These are phyloP conservation scores for Posidonia oceanica DNA, from an alignment of 116 monocot species.

Conservation along the genomic window DNA sequence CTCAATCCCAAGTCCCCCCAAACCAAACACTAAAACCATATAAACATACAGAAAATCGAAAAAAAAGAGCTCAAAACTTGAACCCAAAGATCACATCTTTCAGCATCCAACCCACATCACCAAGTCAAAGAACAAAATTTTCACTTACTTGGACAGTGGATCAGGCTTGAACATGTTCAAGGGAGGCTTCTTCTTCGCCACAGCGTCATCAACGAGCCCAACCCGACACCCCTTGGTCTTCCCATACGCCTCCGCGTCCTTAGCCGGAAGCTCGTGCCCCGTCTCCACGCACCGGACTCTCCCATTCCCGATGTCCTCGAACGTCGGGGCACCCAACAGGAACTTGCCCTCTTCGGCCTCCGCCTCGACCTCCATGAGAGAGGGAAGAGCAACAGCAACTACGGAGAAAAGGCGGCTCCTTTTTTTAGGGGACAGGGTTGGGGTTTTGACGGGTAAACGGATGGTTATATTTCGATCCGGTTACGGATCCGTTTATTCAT, in stretches of 20 bases:
- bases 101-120: background rate
- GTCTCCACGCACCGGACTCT: slow-evolving; percentile 68
- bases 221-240: slow-evolving; percentile 50
- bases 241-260: slow-evolving; percentile 53
- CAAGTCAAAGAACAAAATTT: background rate
- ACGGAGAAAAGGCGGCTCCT: background rate
- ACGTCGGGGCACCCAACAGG: slow-evolving; percentile 55
- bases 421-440: background rate
- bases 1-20: too few species aligned
- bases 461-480: too few species aligned
- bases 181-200: slow-evolving; percentile 45
- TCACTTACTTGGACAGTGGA: slow-evolving; percentile 44
- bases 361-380: background rate
- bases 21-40: background rate
- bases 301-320: slow-evolving; percentile 41
- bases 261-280: slow-evolving; percentile 67
- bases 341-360: slow-evolving; percentile 38
- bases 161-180: slow-evolving; percentile 56
- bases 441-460: background rate
- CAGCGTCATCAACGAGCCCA: slow-evolving; percentile 54
- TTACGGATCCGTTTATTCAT: too few species aligned
- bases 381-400: background rate
- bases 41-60: too few species aligned
- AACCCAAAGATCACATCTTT: background rate
- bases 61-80: background rate